Evolutionary conservation across 2,329 filamentous ascomycete genomes (phyloP).

Genomic region (Alternaria brassicae): DNA sequence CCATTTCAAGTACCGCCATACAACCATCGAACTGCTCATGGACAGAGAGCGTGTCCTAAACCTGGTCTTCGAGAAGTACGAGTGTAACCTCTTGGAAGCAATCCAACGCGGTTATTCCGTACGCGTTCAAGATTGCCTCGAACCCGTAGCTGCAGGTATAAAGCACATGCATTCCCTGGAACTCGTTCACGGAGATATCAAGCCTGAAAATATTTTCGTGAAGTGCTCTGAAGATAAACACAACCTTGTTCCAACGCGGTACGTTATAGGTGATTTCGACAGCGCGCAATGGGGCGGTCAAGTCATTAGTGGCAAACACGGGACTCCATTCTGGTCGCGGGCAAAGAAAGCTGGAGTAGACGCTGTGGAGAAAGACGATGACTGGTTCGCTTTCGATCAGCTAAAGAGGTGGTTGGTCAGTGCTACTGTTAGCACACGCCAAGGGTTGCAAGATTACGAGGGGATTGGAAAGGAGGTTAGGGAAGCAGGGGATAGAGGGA

Average conservation of each 20-base stretch:
- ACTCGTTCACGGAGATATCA: not conserved
- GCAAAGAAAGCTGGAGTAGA: not conserved
- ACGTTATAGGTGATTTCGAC: conserved; percentile 8
- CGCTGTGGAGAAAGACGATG: conserved; percentile 1
- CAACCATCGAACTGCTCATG: not conserved
- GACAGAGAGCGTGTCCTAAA: not conserved
- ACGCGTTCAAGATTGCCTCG: not conserved
- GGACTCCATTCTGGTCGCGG: not conserved
- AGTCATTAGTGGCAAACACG: not conserved
- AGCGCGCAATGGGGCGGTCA: not conserved
- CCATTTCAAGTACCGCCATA: not conserved
- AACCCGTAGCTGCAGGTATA: not conserved
- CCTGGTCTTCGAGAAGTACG: not conserved
- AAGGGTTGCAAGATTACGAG: not conserved
- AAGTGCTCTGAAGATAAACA: not conserved
- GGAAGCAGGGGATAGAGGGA: not conserved
- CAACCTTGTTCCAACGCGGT: not conserved
- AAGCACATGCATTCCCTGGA: not conserved
- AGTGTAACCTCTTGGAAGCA: not conserved
- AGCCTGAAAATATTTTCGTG: not conserved
- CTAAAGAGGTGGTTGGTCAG: not conserved
- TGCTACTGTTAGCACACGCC: not conserved
- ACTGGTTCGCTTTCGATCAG: conserved; percentile 9
- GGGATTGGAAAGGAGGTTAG: not conserved
- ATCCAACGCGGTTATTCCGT: not conserved